Evolutionary conservation across 371 early-diverging fungal genomes (phyloP), one percentile per base, ranked within the genome.

Genomic region (Mortierella sp.): DNA sequence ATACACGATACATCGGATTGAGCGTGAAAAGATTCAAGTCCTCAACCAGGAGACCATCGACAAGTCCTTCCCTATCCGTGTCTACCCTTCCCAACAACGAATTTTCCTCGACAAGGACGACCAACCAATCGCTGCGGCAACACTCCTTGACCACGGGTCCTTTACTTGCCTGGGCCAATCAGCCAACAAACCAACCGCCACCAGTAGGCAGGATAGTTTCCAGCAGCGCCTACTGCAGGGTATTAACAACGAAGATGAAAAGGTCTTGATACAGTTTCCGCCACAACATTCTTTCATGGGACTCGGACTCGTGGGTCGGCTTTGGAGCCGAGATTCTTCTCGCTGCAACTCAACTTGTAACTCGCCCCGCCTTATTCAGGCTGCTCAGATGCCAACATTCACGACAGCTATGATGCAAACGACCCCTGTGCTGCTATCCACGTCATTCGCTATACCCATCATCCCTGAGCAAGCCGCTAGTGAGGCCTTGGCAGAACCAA

Each of bases 51-150:
- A 46, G 0, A 75, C 73, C 21, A 82, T 85, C 77, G 72, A 82
- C 58, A 76, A 51, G 8, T 46, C 65, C 51, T 79, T 85, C 41
- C 80, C 82, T 0, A 82, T 79, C 41, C 86, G 86, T 12, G 54
- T 82, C 43, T 85, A 72, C 21, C 86, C 82, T 21, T 85, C 77
- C 5, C 29, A 54, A 0, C 58, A 79, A 12, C 74, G 24, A 0
- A 27, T 75, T 18, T 76, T 78, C 55, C 70, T 84, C 0, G 76
- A 78, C 65, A 70, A 54, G 27, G 55, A 79, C 5, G 79, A 72
- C 32, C 29, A 21, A 18, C 46, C 41, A 29, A 54, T 44, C 12
- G n/a, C 35, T 12, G 24, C 27, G 6, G 44, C 44, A 35, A 21
- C 65, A 38, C 35, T 7, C 2, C 8, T 7, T 38, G 65, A 38